A percentile compares a stretch with the other conserved stretches of the same genome.
phyloP scores from a whole-genome alignment of 192 early-diverging fungal species.

The Backusella parvicylindrica region DNA sequence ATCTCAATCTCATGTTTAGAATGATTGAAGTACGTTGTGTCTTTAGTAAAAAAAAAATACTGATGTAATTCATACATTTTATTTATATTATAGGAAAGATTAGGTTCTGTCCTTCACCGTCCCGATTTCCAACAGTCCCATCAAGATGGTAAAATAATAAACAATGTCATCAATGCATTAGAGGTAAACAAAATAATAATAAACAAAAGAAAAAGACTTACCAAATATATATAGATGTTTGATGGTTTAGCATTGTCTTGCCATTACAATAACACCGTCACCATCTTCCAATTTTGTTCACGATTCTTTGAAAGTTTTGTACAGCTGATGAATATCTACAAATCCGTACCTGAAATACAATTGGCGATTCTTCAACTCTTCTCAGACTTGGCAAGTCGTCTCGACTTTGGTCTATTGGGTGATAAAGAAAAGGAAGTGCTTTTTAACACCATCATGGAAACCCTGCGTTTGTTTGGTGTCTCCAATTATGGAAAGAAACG shows the following conservation, averaged over 20 bases:
- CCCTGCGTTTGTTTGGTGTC: constrained; percentile 55
- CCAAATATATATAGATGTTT: constrained; percentile 53
- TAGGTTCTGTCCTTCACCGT: constrained; percentile 50
- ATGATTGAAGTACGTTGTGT: constrained; percentile 47
- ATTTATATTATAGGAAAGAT: constrained; percentile 38
- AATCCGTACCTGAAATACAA: constrained; percentile 59
- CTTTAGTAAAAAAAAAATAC: not conserved
- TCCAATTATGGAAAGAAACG: constrained; percentile 49
- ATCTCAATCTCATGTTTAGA: constrained; percentile 52
- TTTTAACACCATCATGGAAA: constrained; percentile 42
- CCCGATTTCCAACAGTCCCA: constrained; percentile 56
- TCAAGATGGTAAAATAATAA: constrained; percentile 51
- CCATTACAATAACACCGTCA: constrained; percentile 56
- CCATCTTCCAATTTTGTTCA: constrained; percentile 53
- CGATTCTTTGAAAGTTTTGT: constrained; percentile 61
- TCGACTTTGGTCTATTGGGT: constrained; percentile 39
- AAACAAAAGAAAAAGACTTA: not conserved
- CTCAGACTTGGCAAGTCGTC: constrained; percentile 47
- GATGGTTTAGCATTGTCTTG: constrained; percentile 69
- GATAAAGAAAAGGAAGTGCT: constrained; percentile 46
- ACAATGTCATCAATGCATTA: constrained; percentile 59
- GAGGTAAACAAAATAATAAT: constrained; percentile 43
- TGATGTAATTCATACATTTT: not conserved
- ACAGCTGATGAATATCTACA: constrained; percentile 64
- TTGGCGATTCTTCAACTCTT: constrained; percentile 59